Percentiles rank a stretch among this genome's conserved stretches.
Conservation (phyloP, 768 basidiomycete genomes). For the Gelatoporia subvermispora region DNA sequence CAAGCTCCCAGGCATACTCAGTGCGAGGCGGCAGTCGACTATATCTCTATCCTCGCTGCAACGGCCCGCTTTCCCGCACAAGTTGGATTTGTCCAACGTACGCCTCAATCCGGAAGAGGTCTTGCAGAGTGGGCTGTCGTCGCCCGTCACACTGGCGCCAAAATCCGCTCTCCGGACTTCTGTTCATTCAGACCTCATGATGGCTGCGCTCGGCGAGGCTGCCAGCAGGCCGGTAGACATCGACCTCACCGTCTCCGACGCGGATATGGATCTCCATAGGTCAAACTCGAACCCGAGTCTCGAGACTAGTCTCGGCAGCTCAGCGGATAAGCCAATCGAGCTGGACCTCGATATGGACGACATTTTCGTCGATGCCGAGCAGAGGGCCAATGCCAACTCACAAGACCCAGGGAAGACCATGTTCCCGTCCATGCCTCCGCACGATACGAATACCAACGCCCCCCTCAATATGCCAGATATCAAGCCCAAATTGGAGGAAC, state of each 20-base stretch:
- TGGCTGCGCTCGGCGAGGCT: slow-evolving; percentile 41
- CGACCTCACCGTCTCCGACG: slow-evolving; percentile 50
- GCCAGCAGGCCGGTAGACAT: slow-evolving; percentile 41
- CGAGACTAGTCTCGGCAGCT: slow-evolving; percentile 45
- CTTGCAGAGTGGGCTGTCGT: slow-evolving; percentile 56
- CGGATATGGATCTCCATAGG: slow-evolving; percentile 16
- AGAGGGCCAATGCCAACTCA: slow-evolving; percentile 12
- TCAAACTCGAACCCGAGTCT: slow-evolving; percentile 10
- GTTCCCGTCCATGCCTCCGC: not conserved
- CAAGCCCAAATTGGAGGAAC: slow-evolving; percentile 14
- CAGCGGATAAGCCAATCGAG: slow-evolving; percentile 79
- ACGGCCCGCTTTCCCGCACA: slow-evolving; percentile 63
- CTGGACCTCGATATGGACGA: slow-evolving; percentile 70
- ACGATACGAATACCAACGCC: not conserved
- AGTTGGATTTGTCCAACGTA: slow-evolving; percentile 77
- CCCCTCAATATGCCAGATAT: not conserved
- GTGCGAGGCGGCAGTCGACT: slow-evolving; percentile 58
- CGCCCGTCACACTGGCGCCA: slow-evolving; percentile 79
- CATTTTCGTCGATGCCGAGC: slow-evolving; percentile 27
- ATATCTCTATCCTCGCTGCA: slow-evolving; percentile 80
- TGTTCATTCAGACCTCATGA: slow-evolving; percentile 52
- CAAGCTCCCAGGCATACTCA: slow-evolving; percentile 20
- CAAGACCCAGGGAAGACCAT: slow-evolving; percentile 3
- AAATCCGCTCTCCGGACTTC: slow-evolving; percentile 59
- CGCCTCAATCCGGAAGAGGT: slow-evolving; percentile 63